A percentile compares a stretch with the other conserved stretches of the same genome.
Conservation (phyloP, 73 alveolate species). For the Tetrahymena elliotti region DNA sequence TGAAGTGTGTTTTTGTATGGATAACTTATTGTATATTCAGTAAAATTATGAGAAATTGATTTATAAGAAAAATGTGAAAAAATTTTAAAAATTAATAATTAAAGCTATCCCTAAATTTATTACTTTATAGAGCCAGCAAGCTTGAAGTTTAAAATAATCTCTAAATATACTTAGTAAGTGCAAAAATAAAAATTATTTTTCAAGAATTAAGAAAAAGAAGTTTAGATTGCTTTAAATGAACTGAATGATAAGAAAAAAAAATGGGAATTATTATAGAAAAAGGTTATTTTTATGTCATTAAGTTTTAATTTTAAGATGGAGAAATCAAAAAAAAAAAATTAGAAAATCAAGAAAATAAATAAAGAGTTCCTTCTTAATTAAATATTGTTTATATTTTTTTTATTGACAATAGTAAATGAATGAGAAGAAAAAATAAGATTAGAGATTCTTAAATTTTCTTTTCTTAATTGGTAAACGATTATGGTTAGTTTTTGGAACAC, state of each 20-base stretch:
- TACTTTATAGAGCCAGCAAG: not conserved
- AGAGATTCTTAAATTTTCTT: not conserved
- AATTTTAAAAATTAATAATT: no score
- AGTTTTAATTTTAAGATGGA: not conserved
- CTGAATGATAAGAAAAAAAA: not conserved
- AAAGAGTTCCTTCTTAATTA: not conserved
- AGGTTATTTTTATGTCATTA: no score
- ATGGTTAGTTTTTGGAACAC: not conserved
- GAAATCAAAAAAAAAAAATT: no score
- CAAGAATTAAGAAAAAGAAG: no score
- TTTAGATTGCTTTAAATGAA: no score
- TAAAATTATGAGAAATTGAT: no score
- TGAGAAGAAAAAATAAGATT: not conserved
- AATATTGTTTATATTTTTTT: not conserved
- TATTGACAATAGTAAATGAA: not conserved
- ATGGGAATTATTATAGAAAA: not conserved
- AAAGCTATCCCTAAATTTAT: not conserved
- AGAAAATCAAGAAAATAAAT: no score
- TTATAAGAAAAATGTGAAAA: not conserved
- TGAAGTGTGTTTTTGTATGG: not conserved
- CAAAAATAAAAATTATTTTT: no score
- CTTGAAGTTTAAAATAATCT: no score
- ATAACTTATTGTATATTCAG: no score
- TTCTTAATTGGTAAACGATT: not conserved
- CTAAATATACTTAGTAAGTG: not conserved